Percentiles rank a stretch among this genome's conserved stretches.
Conservation (phyloP, 2,329 filamentous ascomycete genomes). For the Exserohilum turcica region DNA sequence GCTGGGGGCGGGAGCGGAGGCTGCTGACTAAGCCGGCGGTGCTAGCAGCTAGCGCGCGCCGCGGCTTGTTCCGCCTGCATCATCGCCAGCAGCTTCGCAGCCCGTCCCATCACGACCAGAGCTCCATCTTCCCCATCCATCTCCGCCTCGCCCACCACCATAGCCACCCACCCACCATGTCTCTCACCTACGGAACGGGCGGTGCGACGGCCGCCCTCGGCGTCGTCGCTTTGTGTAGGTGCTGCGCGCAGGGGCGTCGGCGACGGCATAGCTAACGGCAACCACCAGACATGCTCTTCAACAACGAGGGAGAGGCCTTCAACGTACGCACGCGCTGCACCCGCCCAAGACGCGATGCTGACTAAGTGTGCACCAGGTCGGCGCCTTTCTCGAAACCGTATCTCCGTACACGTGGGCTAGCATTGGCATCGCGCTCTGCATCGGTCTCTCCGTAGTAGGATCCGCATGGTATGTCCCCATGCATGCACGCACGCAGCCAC, state of each 20-base stretch:
- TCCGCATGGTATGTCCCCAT: conserved; percentile 80
- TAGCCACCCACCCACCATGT: conserved; percentile 64
- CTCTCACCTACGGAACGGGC: conserved; percentile 72
- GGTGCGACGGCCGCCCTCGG: conserved; percentile 70
- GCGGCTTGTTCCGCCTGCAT: conserved; percentile 37
- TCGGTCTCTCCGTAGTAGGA: conserved; percentile 93
- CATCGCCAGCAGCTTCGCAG: conserved; percentile 35
- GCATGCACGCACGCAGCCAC: background rate
- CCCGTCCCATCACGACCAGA: conserved; percentile 29
- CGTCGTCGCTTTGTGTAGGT: conserved; percentile 80
- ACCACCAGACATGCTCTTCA: conserved; percentile 96
- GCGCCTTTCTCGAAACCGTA: conserved; percentile 89
- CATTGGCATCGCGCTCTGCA: conserved; percentile 89
- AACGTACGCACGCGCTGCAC: conserved; percentile 68
- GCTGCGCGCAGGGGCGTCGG: conserved; percentile 20
- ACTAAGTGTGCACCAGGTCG: conserved; percentile 64
- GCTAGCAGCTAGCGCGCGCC: conserved; percentile 23
- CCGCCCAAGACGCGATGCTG: background rate
- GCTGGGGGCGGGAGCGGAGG: background rate
- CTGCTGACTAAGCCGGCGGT: conserved; percentile 16
- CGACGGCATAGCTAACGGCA: conserved; percentile 35
- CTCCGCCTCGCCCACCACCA: conserved; percentile 20
- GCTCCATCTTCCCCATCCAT: conserved; percentile 37
- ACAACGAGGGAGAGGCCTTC: conserved; percentile 92
- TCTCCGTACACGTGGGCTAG: conserved; percentile 95